phyloP scores from a whole-genome alignment of 1,284 basidiomycete genomes.

The Trametes hirsuta region DNA sequence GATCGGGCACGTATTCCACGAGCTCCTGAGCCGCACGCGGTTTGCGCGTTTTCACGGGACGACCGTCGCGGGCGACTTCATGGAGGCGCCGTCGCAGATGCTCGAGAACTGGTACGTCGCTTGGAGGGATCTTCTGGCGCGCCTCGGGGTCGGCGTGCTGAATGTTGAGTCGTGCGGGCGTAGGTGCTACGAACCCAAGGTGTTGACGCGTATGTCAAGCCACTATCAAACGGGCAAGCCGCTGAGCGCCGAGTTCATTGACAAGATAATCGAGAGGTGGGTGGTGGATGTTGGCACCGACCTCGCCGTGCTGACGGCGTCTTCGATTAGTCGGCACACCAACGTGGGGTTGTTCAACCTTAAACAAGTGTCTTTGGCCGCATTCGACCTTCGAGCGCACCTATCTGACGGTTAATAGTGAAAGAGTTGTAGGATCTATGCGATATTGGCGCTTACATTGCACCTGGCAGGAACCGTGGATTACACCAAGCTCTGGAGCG shows the following conservation, averaged over 20 bases:
- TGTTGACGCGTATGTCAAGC: conserved; percentile 74
- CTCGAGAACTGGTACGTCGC: conserved; percentile 77
- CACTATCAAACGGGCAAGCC: conserved; percentile 77
- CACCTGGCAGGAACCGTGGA: conserved; percentile 54
- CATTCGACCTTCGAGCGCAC: conserved; percentile 78
- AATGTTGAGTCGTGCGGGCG: not conserved
- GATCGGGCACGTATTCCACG: not conserved
- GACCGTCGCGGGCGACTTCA: conserved; percentile 80
- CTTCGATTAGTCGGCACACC: conserved; percentile 65
- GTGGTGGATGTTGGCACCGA: not conserved
- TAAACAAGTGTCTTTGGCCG: conserved; percentile 81
- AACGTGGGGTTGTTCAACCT: conserved; percentile 82
- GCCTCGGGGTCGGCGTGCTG: not conserved
- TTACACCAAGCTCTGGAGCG: conserved; percentile 76
- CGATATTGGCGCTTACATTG: too few species aligned
- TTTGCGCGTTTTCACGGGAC: conserved; percentile 40
- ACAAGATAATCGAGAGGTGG: conserved; percentile 78
- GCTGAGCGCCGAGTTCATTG: conserved; percentile 72
- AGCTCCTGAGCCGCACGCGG: not conserved
- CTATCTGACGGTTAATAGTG: conserved; percentile 51
- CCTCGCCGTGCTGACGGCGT: not conserved
- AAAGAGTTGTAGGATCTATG: not conserved
- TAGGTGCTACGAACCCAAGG: conserved; percentile 73
- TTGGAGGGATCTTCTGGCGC: not conserved
- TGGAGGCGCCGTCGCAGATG: conserved; percentile 91